A percentile compares a stretch with the other conserved stretches of the same genome.
phyloP scores from a whole-genome alignment of 2,329 filamentous ascomycete species.

The Huntiella decipiens region DNA sequence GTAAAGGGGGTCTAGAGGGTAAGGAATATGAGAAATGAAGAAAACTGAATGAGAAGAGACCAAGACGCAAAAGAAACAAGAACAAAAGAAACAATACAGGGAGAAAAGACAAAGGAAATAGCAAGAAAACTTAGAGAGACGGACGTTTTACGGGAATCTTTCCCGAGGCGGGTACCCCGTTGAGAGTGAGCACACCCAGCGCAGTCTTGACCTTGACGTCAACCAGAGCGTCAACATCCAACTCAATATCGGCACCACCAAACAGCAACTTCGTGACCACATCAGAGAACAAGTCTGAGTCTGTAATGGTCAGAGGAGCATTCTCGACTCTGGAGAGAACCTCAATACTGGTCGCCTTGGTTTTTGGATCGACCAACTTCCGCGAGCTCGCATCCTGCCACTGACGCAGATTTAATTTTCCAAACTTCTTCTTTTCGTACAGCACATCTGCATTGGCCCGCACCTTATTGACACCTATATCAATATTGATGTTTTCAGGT shows the following conservation, averaged over 20 bases:
- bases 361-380: conserved; percentile 34
- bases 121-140: conserved; percentile 31
- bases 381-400: conserved; percentile 78
- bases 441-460: conserved; percentile 62
- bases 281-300: conserved; percentile 59
- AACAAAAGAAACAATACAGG: conserved; percentile 1
- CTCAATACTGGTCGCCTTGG: conserved; percentile 41
- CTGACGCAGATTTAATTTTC: conserved; percentile 55
- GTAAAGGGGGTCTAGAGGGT: conserved; percentile 2
- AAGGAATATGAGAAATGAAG: conserved; percentile 1
- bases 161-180: conserved; percentile 70
- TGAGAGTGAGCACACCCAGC: conserved; percentile 62
- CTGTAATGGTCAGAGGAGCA: conserved; percentile 65
- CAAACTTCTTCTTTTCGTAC: conserved; percentile 61
- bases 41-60: not conserved
- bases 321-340: conserved; percentile 62
- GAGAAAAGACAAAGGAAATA: conserved; percentile 5
- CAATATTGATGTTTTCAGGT: conserved; percentile 74
- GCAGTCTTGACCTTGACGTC: conserved; percentile 69
- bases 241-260: conserved; percentile 44
- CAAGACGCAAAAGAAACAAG: conserved; percentile 17
- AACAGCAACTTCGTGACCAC: conserved; percentile 70
- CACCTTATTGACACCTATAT: conserved; percentile 58
- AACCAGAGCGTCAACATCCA: conserved; percentile 62
- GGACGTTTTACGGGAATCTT: conserved; percentile 84